phyloP scores from a whole-genome alignment of 148 eudicot genomes.

The Salicornia ramosissima region DNA sequence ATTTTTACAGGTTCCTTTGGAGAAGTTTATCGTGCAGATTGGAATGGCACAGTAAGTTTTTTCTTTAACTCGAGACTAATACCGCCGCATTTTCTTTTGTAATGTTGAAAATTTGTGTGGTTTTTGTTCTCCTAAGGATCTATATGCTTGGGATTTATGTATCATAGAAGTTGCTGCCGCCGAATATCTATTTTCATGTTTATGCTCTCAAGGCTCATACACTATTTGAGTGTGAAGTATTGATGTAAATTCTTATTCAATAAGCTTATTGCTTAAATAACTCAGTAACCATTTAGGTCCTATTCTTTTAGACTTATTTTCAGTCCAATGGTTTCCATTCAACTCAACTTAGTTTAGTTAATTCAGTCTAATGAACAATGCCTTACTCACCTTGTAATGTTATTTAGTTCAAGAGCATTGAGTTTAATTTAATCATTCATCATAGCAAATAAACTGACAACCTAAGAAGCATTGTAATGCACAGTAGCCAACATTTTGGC shows the following conservation, averaged over 20 bases:
- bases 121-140: neutral
- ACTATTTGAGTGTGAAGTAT: neutral
- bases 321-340: too few species aligned
- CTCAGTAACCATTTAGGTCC: neutral
- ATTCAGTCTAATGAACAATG: too few species aligned
- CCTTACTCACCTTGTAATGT: too few species aligned
- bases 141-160: neutral
- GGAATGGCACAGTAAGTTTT: slow-evolving; percentile 94
- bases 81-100: neutral
- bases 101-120: neutral
- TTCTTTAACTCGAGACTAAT: slow-evolving; percentile 7
- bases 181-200: neutral
- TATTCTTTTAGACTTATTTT: too few species aligned
- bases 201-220: neutral
- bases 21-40: slow-evolving; percentile 91
- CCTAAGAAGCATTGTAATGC: neutral
- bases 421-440: neutral
- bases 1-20: slow-evolving; percentile 85
- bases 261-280: slow-evolving; percentile 5
- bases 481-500: neutral
- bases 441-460: neutral
- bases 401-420: neutral
- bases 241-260: neutral
- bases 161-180: neutral
- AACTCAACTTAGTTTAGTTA: too few species aligned